Conservation (phyloP, 345 rosid genomes). For the Brassica carinata region DNA sequence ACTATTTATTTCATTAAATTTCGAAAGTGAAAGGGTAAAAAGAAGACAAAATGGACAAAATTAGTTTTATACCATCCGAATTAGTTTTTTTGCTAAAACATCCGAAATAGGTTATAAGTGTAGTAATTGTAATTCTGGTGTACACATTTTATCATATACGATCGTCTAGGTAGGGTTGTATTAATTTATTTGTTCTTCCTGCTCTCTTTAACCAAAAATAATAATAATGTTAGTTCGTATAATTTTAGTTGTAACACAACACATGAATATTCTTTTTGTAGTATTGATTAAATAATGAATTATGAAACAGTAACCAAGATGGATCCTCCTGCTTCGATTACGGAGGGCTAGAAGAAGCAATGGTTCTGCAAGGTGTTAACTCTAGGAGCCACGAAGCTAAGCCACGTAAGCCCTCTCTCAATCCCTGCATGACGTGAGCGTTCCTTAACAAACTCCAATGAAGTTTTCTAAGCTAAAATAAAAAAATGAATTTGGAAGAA, state of each 20-base stretch:
- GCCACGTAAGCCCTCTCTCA: constrained; percentile 54
- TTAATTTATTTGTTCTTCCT: background rate
- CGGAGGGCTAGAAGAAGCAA: constrained; percentile 98
- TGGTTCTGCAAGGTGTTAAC: constrained; percentile 82
- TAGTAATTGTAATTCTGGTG: background rate
- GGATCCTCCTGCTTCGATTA: constrained; percentile 79
- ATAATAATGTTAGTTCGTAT: background rate
- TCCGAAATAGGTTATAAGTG: background rate
- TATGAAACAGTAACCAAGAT: constrained; percentile 63
- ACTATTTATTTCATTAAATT: too few relatives aligned
- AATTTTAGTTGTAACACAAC: background rate
- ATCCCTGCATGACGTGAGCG: constrained; percentile 59
- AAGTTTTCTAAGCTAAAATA: constrained; percentile 12
- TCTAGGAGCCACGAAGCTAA: constrained; percentile 77
- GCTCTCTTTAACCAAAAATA: background rate
- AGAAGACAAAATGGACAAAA: too few relatives aligned
- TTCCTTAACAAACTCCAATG: constrained; percentile 53
- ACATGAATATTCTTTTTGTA: constrained; percentile 25
- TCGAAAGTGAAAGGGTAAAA: too few relatives aligned
- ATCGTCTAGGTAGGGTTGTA: background rate
- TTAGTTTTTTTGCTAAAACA: background rate
- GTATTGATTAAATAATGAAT: background rate
- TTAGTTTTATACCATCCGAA: too few relatives aligned
- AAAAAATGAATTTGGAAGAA: background rate
- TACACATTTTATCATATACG: background rate